These are phyloP conservation scores for Naganishia sp. DNA, from an alignment of 1,284 basidiomycete genomes.

Conservation along the genomic window DNA sequence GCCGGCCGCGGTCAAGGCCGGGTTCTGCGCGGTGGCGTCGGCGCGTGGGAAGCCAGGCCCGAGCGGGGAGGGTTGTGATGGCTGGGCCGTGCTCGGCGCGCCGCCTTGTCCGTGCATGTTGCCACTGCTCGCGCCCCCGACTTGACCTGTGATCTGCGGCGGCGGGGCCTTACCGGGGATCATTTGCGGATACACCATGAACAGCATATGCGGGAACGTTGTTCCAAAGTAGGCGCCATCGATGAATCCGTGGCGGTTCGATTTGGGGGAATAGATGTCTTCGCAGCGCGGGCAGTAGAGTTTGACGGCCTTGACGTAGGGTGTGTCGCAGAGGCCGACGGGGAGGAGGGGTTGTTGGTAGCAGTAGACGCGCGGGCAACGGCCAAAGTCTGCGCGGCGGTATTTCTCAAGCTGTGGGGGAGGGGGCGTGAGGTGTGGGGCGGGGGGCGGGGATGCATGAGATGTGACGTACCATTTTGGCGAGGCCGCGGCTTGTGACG, in stretches of 20 bases:
- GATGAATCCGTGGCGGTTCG: slow-evolving; percentile 87
- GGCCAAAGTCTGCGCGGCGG: slow-evolving; percentile 92
- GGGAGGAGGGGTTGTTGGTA: slow-evolving; percentile 87
- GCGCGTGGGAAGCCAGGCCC: neutral
- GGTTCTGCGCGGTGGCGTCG: neutral
- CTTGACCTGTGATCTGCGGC: slow-evolving; percentile 42
- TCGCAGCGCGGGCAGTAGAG: slow-evolving; percentile 95
- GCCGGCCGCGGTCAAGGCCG: neutral
- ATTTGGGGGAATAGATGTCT: slow-evolving; percentile 94
- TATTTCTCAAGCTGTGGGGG: slow-evolving; percentile 89
- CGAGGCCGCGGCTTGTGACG: slow-evolving; percentile 84
- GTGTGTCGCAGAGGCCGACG: slow-evolving; percentile 89
- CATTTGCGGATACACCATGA: slow-evolving; percentile 89
- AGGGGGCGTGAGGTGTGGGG: neutral
- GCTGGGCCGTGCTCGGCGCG: slow-evolving; percentile 32
- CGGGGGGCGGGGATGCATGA: neutral
- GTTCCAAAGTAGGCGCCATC: slow-evolving; percentile 97
- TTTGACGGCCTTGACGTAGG: slow-evolving; percentile 95
- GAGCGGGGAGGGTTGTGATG: slow-evolving; percentile 42
- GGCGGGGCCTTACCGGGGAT: slow-evolving; percentile 77
- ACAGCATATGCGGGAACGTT: slow-evolving; percentile 91
- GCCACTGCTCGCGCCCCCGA: slow-evolving; percentile 41
- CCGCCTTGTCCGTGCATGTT: slow-evolving; percentile 4
- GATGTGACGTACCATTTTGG: slow-evolving; percentile 77
- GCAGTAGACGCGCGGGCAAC: slow-evolving; percentile 92